These are phyloP conservation scores for Linum lewisii DNA, from an alignment of 345 rosid species.

Conservation along the genomic window DNA sequence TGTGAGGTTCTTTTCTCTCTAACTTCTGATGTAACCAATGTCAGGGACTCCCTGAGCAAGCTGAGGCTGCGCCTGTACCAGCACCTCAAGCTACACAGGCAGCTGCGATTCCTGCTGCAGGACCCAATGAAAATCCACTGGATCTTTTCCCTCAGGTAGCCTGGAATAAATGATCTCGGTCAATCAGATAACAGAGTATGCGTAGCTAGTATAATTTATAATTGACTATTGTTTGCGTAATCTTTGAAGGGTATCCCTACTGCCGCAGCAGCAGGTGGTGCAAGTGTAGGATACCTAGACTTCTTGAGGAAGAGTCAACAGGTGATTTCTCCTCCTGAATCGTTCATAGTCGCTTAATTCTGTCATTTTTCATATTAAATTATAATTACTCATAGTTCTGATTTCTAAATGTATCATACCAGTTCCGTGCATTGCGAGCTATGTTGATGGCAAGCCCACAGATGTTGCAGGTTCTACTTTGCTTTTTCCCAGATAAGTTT, in stretches of 20 bases:
- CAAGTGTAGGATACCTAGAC: conserved; percentile 71
- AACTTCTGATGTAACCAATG: background rate
- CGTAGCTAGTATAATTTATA: background rate
- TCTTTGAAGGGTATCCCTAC: conserved; percentile 76
- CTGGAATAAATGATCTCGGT: background rate
- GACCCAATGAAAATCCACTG: conserved; percentile 84
- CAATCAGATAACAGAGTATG: background rate
- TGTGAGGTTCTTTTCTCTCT: too few species aligned
- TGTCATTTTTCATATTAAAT: background rate
- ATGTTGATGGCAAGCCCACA: conserved; percentile 85
- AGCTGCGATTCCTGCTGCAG: conserved; percentile 43
- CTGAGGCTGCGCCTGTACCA: conserved; percentile 45
- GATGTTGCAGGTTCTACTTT: conserved; percentile 44
- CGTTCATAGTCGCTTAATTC: background rate
- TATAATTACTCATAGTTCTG: background rate
- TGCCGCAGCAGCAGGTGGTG: conserved; percentile 56
- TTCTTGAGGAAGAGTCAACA: conserved; percentile 85
- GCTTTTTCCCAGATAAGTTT: background rate
- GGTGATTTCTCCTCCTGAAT: conserved; percentile 25
- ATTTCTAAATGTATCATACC: conserved; percentile 9
- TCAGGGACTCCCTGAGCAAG: conserved; percentile 79
- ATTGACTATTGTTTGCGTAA: background rate
- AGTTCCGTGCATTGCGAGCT: conserved; percentile 79
- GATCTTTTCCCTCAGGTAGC: conserved; percentile 91
- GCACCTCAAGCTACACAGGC: conserved; percentile 30